Conservation (phyloP, 2,329 filamentous ascomycete genomes). For the Aureobasidium leucospermi region DNA sequence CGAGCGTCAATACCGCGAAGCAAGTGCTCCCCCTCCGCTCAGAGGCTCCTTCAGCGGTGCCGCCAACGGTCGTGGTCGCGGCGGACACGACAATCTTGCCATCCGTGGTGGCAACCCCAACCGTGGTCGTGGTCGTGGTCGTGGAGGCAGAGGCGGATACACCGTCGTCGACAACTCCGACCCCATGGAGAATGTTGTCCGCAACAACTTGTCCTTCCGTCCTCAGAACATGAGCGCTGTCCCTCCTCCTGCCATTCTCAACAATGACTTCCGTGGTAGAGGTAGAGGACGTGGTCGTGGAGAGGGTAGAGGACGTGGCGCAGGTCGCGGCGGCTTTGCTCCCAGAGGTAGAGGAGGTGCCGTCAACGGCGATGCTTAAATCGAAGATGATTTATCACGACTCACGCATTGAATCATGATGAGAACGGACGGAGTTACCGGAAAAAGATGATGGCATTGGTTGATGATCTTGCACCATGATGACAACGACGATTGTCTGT, state of each 20-base stretch:
- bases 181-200: constrained; percentile 45
- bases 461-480: background rate
- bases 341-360: constrained; percentile 16
- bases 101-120: constrained; percentile 31
- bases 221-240: constrained; percentile 47
- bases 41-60: constrained; percentile 53
- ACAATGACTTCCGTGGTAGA: constrained; percentile 33
- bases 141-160: constrained; percentile 34
- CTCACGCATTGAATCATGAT: background rate
- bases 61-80: constrained; percentile 39
- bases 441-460: background rate
- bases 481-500: too few species aligned
- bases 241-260: constrained; percentile 52
- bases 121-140: constrained; percentile 20
- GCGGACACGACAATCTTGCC: constrained; percentile 32
- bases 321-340: constrained; percentile 6
- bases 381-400: background rate
- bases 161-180: constrained; percentile 43
- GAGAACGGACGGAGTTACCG: background rate
- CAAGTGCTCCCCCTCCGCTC: constrained; percentile 50
- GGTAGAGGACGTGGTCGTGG: constrained; percentile 22
- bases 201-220: constrained; percentile 50
- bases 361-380: background rate
- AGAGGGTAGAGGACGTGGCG: constrained; percentile 17
- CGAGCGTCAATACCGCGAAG: constrained; percentile 53